phyloP scores from a whole-genome alignment of 2,329 filamentous ascomycete species.

The Aureobasidium subglaciale region DNA sequence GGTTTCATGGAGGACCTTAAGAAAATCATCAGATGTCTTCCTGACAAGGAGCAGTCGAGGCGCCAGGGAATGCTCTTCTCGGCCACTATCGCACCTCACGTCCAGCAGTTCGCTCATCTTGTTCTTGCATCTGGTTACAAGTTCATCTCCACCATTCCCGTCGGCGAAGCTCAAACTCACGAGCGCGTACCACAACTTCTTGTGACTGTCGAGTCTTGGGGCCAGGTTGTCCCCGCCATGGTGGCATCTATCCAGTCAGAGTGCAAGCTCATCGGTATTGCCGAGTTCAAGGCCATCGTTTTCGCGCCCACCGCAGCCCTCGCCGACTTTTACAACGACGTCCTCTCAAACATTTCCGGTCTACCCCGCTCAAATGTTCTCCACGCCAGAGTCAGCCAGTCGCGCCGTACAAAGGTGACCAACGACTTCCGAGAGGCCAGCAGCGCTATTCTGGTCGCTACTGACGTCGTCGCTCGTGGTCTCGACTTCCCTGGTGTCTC shows the following conservation, averaged over 20 bases:
- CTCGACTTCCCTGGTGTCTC: constrained; percentile 98
- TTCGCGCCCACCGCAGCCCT: constrained; percentile 43
- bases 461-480: constrained; percentile 80
- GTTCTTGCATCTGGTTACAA: constrained; percentile 38
- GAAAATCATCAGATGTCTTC: constrained; percentile 44
- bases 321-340: constrained; percentile 28
- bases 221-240: constrained; percentile 8
- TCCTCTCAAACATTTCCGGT: constrained; percentile 28
- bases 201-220: constrained; percentile 28
- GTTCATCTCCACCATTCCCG: constrained; percentile 38
- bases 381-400: constrained; percentile 39
- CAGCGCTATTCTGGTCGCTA: constrained; percentile 46
- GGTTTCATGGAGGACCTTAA: constrained; percentile 49
- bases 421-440: constrained; percentile 39
- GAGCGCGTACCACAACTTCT: constrained; percentile 43
- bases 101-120: constrained; percentile 38
- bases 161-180: constrained; percentile 39
- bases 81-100: constrained; percentile 39
- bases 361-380: constrained; percentile 1
- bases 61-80: constrained; percentile 47
- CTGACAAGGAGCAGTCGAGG: constrained; percentile 40
- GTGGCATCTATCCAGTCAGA: constrained; percentile 4
- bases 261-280: constrained; percentile 8
- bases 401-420: constrained; percentile 36
- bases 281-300: constrained; percentile 40